phyloP scores from a whole-genome alignment of 305 asterid species.

The Solanum hybrid region DNA sequence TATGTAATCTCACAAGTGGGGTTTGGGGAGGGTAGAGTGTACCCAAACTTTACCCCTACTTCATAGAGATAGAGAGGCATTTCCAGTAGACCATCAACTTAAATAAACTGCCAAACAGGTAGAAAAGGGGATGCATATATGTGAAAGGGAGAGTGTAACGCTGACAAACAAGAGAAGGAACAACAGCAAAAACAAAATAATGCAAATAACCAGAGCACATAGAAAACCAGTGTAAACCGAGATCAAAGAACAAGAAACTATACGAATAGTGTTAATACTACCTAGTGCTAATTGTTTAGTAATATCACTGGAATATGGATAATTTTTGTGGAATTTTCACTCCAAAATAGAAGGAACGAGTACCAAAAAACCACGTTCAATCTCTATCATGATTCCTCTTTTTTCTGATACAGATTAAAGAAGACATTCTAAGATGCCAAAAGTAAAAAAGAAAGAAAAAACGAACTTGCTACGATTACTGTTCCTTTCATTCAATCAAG shows the following conservation, averaged over 20 bases:
- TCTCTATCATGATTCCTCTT: background rate
- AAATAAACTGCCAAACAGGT: background rate
- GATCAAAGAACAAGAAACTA: background rate
- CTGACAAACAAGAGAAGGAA: background rate
- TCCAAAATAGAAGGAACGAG: background rate
- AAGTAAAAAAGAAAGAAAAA: background rate
- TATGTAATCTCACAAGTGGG: background rate
- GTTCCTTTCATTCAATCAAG: background rate
- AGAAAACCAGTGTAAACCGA: background rate
- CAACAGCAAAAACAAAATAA: no score
- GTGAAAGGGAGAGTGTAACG: background rate
- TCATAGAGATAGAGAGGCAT: background rate
- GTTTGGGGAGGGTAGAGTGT: background rate
- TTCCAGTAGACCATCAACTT: background rate
- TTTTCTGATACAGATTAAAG: background rate
- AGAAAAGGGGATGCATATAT: background rate
- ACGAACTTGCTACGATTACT: background rate
- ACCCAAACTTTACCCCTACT: background rate
- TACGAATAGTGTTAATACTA: background rate
- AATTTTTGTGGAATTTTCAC: background rate
- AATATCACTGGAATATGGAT: background rate
- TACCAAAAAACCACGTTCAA: background rate
- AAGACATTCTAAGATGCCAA: background rate
- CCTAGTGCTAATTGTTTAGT: background rate
- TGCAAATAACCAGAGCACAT: background rate